Evolutionary conservation across 225 moss, liverwort and hornwort genomes (phyloP), one percentile per base, ranked within the genome.

Genomic region (Straminergon stramineum): DNA sequence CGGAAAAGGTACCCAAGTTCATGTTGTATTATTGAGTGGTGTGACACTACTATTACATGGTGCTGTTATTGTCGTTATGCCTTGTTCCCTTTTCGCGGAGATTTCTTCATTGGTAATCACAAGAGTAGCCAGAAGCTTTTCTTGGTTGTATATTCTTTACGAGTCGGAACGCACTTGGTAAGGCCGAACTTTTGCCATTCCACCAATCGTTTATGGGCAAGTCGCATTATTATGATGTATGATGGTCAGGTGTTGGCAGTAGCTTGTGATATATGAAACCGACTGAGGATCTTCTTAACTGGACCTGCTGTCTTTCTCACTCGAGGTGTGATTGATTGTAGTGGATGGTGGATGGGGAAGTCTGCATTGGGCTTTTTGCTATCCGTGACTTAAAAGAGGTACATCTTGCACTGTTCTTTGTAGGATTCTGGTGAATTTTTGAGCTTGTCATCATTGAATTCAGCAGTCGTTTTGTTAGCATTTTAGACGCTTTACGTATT

Each of bases 311-410:
- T 21, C 79, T 86, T 89, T 74, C 90, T 92, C 32, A 92, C 86
- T 68, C 51, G 61, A 41, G 57, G 81, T 79, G 52, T 73, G 26
- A 28, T 85, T 91, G 85, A 73, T 87, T 86, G 83, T 90, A 98
- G 97, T 98, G 97, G 97, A 95, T 96, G 96, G 96, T 98, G 79
- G 95, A 98, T 79, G 97, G 97, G 79, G 97, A 98, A 91, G 96
- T 98, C 87, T 98, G 97, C 91, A 96, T 98, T 87, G 97, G 97
- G 61, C 94, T 98, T 86, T 98, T 98, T 92, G 97, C 97, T 58
- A 92, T 96, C 91, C 96, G 96, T 90, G 97, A 98, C 87, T 86
- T 98, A 52, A 90, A 77, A 53, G 92, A 94, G 96, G 97, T 97
- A 92, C 71, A 53, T 73, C 73, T 78, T 92, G 61, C 84, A 79